phyloP scores from a whole-genome alignment of 768 basidiomycete species.

The Terana coerulea region DNA sequence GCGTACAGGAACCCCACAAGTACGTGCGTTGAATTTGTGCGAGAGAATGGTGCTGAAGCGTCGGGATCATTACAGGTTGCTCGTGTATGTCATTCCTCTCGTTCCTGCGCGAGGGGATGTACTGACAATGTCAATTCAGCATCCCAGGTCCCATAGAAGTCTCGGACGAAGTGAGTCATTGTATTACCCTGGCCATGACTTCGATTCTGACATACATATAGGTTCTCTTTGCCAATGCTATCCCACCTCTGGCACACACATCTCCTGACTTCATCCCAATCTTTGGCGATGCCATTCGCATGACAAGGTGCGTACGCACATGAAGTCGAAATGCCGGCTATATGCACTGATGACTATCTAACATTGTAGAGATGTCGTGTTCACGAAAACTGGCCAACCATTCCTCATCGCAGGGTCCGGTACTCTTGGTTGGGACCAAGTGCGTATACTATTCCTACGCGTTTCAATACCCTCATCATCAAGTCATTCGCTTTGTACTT shows the following conservation, averaged over 20 bases:
- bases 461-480: background rate
- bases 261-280: slow-evolving; percentile 84
- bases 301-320: slow-evolving; percentile 57
- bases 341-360: no score
- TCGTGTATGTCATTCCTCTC: slow-evolving; percentile 22
- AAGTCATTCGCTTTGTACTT: no score
- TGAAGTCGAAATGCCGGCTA: no score
- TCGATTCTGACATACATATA: slow-evolving; percentile 22
- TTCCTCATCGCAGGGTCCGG: slow-evolving; percentile 94
- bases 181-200: background rate
- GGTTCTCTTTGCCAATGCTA: slow-evolving; percentile 93
- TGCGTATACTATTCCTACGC: slow-evolving; percentile 23
- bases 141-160: slow-evolving; percentile 58
- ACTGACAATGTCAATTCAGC: slow-evolving; percentile 23
- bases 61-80: slow-evolving; percentile 10
- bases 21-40: slow-evolving; percentile 26
- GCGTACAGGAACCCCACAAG: slow-evolving; percentile 44
- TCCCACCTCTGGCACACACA: slow-evolving; percentile 85
- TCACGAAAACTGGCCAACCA: slow-evolving; percentile 76
- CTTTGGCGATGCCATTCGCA: slow-evolving; percentile 84
- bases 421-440: slow-evolving; percentile 97
- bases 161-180: slow-evolving; percentile 47
- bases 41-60: background rate
- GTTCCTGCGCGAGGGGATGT: background rate
- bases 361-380: slow-evolving; percentile 76